A percentile compares a stretch with the other conserved stretches of the same genome.
phyloP scores from a whole-genome alignment of 2,329 filamentous ascomycete species.

The Botrytis paeoniae region DNA sequence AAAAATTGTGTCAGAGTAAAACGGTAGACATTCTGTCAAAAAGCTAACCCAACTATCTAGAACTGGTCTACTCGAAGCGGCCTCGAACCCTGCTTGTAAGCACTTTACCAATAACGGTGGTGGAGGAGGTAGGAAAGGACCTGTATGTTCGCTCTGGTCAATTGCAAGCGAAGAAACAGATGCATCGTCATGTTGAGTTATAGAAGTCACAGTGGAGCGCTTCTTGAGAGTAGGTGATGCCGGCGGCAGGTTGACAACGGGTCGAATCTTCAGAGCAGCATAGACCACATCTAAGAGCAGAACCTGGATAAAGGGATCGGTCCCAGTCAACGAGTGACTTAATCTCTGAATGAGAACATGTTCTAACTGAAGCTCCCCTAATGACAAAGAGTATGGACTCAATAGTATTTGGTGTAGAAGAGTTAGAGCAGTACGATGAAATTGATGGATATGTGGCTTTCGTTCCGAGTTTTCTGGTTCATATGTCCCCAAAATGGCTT shows the following conservation, averaged over 20 bases:
- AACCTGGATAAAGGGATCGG: constrained; percentile 71
- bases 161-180: constrained; percentile 42
- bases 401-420: constrained; percentile 68
- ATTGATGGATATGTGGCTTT: constrained; percentile 55
- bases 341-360: constrained; percentile 67
- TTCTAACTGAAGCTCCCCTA: constrained; percentile 67
- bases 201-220: constrained; percentile 24
- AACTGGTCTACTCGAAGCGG: constrained; percentile 68
- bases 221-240: constrained; percentile 34
- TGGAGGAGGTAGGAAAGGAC: constrained; percentile 51
- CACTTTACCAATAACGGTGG: constrained; percentile 76
- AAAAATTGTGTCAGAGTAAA: constrained; percentile 83
- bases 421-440: constrained; percentile 68
- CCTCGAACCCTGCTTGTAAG: constrained; percentile 76
- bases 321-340: constrained; percentile 54
- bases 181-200: constrained; percentile 24
- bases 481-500: constrained; percentile 52
- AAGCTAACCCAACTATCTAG: constrained; percentile 92
- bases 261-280: constrained; percentile 65
- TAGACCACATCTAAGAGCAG: constrained; percentile 76
- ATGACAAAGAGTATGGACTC: constrained; percentile 56
- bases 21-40: constrained; percentile 75
- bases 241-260: constrained; percentile 26
- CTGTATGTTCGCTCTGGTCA: constrained; percentile 43
- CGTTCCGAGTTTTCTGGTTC: constrained; percentile 40